These are phyloP conservation scores for Mikania micrantha DNA, from an alignment of 129 eudicot genomes.

Conservation along the genomic window DNA sequence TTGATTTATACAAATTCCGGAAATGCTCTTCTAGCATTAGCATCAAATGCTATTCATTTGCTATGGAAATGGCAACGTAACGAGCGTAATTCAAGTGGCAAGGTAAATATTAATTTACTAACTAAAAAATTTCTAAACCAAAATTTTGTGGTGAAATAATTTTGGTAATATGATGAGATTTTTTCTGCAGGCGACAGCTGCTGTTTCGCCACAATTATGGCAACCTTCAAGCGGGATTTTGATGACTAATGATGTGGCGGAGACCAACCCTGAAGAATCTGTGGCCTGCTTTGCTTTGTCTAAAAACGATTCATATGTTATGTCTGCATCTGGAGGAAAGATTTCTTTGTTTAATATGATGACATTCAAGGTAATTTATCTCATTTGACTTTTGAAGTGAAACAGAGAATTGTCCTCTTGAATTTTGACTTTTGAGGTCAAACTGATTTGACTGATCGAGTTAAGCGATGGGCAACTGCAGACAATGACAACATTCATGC, in stretches of 20 bases:
- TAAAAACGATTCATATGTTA: slow-evolving; percentile 77
- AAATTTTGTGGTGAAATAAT: not conserved
- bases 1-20: slow-evolving; percentile 87
- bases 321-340: slow-evolving; percentile 95
- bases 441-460: not conserved
- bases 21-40: slow-evolving; percentile 67
- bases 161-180: slow-evolving; percentile 8
- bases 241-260: slow-evolving; percentile 71
- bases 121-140: not conserved
- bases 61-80: slow-evolving; percentile 93
- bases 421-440: not conserved
- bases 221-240: slow-evolving; percentile 86
- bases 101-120: slow-evolving; percentile 33
- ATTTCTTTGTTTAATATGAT: slow-evolving; percentile 86
- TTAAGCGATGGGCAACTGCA: slow-evolving; percentile 26
- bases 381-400: not conserved
- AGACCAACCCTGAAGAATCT: slow-evolving; percentile 68
- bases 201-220: slow-evolving; percentile 76
- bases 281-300: slow-evolving; percentile 94
- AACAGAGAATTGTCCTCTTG: not conserved
- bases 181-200: slow-evolving; percentile 59
- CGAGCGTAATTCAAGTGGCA: slow-evolving; percentile 66
- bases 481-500: slow-evolving; percentile 88
- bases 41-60: slow-evolving; percentile 74
- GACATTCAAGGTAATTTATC: slow-evolving; percentile 78